Evolutionary conservation across 2,329 filamentous ascomycete genomes (phyloP).

Genomic region (Clarireedia sp.): DNA sequence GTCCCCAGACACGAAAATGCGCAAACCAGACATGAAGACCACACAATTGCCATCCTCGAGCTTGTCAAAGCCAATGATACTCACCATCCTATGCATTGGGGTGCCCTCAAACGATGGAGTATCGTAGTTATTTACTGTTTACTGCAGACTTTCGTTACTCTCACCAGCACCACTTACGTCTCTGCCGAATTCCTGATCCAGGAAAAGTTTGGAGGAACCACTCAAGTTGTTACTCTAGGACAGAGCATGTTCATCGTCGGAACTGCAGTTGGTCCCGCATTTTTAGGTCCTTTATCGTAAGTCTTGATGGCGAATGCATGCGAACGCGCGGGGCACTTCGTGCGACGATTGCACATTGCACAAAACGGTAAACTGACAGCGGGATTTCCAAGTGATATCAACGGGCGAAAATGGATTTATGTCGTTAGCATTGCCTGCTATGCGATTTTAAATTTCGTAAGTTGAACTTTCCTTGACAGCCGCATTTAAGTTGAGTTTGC

Average conservation of each 20-base stretch:
- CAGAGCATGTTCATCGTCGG: constrained; percentile 38
- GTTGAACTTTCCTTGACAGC: constrained; percentile 18
- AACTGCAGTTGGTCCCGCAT: constrained; percentile 35
- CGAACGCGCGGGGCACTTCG: too few species aligned
- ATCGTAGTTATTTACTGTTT: constrained; percentile 21
- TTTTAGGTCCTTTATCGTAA: constrained; percentile 35
- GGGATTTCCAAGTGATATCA: constrained; percentile 30
- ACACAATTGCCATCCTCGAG: constrained; percentile 20
- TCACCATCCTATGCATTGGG: constrained; percentile 26
- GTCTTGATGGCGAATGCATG: constrained; percentile 12
- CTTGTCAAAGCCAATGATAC: constrained; percentile 22
- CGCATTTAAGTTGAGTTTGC: too few species aligned
- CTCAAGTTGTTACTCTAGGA: constrained; percentile 34
- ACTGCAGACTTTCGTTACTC: constrained; percentile 31
- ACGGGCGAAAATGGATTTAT: constrained; percentile 38
- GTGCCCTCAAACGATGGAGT: constrained; percentile 21
- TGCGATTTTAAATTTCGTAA: constrained; percentile 40
- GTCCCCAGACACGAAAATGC: constrained; percentile 4
- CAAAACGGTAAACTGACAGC: too few species aligned
- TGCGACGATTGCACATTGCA: too few species aligned
- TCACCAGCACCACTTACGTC: constrained; percentile 28
- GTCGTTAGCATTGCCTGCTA: constrained; percentile 41
- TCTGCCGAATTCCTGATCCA: constrained; percentile 32
- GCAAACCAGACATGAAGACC: constrained; percentile 4
- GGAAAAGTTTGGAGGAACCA: constrained; percentile 31